These are phyloP conservation scores for Fusarium nanum DNA, from an alignment of 2,329 filamentous ascomycete species.

Conservation along the genomic window DNA sequence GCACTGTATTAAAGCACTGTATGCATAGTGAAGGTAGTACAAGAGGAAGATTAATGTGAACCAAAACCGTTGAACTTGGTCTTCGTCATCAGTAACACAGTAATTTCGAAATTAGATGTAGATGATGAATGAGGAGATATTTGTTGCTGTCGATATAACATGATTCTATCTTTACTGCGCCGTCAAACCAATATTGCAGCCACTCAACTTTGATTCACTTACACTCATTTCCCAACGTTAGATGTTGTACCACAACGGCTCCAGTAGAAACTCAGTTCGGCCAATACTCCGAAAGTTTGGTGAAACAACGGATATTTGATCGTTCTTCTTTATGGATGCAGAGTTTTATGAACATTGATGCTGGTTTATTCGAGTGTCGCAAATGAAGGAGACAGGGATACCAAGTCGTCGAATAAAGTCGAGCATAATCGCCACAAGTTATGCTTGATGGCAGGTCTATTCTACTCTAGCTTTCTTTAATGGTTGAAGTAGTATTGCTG, in stretches of 20 bases:
- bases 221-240: constrained; percentile 27
- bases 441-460: background rate
- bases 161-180: constrained; percentile 2
- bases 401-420: background rate
- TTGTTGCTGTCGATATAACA: background rate
- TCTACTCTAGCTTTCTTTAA: background rate
- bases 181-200: constrained; percentile 20
- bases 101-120: background rate
- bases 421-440: background rate
- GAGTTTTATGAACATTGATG: constrained; percentile 1
- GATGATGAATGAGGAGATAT: background rate
- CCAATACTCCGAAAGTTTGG: constrained; percentile 30
- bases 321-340: constrained; percentile 1
- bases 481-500: too few relatives aligned
- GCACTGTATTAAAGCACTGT: constrained; percentile 22
- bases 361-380: background rate
- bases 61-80: constrained; percentile 11
- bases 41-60: constrained; percentile 3
- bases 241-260: constrained; percentile 34
- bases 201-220: constrained; percentile 18
- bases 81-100: constrained; percentile 16
- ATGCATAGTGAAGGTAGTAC: background rate
- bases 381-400: background rate
- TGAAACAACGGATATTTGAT: constrained; percentile 21
- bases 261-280: constrained; percentile 23